Evolutionary conservation across 805 yeast species (phyloP), one percentile per base, ranked within the genome.

Genomic region (Candida saitoana): DNA sequence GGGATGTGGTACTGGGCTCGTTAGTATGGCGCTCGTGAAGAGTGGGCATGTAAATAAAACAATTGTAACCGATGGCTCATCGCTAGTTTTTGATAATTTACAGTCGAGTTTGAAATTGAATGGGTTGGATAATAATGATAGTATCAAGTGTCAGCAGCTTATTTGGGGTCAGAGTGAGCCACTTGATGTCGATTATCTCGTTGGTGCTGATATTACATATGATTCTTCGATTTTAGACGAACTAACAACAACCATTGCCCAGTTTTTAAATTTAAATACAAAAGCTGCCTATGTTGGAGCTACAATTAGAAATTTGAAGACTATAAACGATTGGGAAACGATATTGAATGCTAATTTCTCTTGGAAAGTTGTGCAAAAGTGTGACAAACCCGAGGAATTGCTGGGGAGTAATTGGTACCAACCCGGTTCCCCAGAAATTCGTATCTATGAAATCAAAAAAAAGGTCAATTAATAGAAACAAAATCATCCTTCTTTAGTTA

Each of bases 1-100:
- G 18, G 98, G 98, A 0, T 76, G 93, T 8, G 98, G 98, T 0
- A 88, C 97, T 0, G 97, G 96, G 0, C 62, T 91, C 5, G 82
- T 86, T 1, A 80, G 90, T 1, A 47, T 84, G 22, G 60, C 76
- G 1, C 45, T 77, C 4, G 12, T 49, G 11, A 15, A 50, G 57
- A 20, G 19, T 11, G 25, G 25, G 45, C 47, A 7, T 43, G 49
- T 59, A 24, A 45, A 49, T 5, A 43, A 57, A 27, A 56, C 81
- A 12, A 55, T 67, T 0, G 59, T 82, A 27, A 83, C 91, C 0
- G 95, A 87, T 55, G 93, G 91, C 2, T 85, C 82, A 45, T 64
- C 74, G 2, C 66, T 65, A 11, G 63, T 84, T 11, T 62, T 85
- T 3, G 78, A 76, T 11, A 62, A 70, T 6, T 50, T 82, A 15